phyloP scores from a whole-genome alignment of 2,329 filamentous ascomycete genomes.

The Furcasterigmium furcatum region DNA sequence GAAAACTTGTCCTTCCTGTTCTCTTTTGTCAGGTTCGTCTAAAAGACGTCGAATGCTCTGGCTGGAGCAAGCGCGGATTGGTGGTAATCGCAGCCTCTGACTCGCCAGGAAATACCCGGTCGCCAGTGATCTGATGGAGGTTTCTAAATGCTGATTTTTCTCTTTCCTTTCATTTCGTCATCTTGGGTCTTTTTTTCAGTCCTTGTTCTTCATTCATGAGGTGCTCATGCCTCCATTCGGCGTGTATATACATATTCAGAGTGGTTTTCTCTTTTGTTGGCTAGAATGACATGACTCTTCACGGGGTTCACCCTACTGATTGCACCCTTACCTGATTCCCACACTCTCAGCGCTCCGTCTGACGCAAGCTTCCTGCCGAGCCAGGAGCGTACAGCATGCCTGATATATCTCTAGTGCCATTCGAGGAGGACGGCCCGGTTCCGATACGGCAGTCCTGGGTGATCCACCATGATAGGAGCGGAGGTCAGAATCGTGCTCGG shows the following conservation, averaged over 20 bases:
- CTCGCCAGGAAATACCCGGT: neutral
- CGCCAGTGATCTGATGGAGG: neutral
- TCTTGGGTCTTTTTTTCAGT: neutral
- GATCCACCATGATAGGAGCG: neutral
- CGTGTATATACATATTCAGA: neutral
- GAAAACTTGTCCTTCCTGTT: neutral
- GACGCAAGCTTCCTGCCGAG: too few relatives aligned
- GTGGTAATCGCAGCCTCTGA: neutral
- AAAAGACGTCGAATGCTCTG: neutral
- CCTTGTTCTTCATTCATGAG: neutral
- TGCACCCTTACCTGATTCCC: neutral
- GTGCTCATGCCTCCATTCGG: too few relatives aligned
- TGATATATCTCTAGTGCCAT: too few relatives aligned
- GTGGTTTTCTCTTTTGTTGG: neutral
- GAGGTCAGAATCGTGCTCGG: neutral
- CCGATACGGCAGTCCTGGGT: neutral
- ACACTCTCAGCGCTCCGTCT: too few relatives aligned
- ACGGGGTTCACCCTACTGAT: neutral
- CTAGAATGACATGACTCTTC: neutral
- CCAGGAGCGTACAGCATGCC: too few relatives aligned
- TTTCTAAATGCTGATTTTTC: slow-evolving; percentile 1
- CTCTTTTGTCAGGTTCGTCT: neutral
- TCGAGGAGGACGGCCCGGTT: too few relatives aligned
- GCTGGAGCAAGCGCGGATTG: neutral
- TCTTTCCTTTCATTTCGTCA: slow-evolving; percentile 8